A percentile compares a stretch with the other conserved stretches of the same genome.
Evolutionary conservation across 352 stramenopile genomes (phyloP).

Genomic region (Phytophthora litchii): DNA sequence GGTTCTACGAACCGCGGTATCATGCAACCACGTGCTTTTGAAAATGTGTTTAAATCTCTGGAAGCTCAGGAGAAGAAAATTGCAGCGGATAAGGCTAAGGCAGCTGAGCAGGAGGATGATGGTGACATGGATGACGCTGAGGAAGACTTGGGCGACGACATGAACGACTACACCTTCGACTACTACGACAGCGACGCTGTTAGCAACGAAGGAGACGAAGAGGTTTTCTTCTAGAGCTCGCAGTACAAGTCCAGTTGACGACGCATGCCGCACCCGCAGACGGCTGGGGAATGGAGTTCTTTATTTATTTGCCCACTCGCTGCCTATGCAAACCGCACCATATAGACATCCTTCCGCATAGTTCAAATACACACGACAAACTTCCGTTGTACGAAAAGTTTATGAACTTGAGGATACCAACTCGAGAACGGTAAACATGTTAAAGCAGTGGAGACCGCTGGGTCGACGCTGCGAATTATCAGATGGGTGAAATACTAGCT

Average conservation of each 20-base stretch:
- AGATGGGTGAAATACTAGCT: slow-evolving; percentile 24
- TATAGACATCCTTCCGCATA: slow-evolving; percentile 27
- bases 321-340: slow-evolving; percentile 14
- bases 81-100: slow-evolving; percentile 53
- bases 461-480: slow-evolving; percentile 29
- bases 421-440: slow-evolving; percentile 15
- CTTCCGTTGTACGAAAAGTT: slow-evolving; percentile 8
- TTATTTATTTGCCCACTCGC: slow-evolving; percentile 44
- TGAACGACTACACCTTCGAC: slow-evolving; percentile 85
- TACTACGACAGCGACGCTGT: slow-evolving; percentile 80
- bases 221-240: slow-evolving; percentile 69
- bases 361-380: slow-evolving; percentile 22
- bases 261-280: slow-evolving; percentile 27
- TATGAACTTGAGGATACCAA: neutral
- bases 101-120: slow-evolving; percentile 50
- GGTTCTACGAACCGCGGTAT: slow-evolving; percentile 39
- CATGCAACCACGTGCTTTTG: slow-evolving; percentile 73
- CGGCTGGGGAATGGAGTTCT: slow-evolving; percentile 30
- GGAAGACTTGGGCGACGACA: slow-evolving; percentile 74
- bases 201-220: slow-evolving; percentile 74
- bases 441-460: slow-evolving; percentile 17
- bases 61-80: slow-evolving; percentile 70
- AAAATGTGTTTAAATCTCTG: slow-evolving; percentile 72
- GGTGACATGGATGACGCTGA: slow-evolving; percentile 69
- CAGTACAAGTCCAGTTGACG: slow-evolving; percentile 11